These are phyloP conservation scores for Eucalyptus caleyi DNA, from an alignment of 345 rosid species.

Conservation along the genomic window DNA sequence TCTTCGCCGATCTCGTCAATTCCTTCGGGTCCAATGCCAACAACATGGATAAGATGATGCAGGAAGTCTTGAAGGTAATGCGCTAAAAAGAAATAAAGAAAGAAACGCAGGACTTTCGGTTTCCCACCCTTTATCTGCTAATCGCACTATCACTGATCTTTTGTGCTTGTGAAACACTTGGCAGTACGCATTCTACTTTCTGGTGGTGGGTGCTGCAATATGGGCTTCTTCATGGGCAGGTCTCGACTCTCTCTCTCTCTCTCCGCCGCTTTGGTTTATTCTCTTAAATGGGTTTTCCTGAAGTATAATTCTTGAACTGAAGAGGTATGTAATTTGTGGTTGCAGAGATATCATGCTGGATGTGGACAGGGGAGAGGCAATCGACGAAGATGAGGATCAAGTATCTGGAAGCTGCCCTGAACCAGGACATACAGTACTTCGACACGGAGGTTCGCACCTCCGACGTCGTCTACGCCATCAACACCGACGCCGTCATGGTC, in stretches of 20 bases:
- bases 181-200: slow-evolving; percentile 96
- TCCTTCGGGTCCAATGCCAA: slow-evolving; percentile 95
- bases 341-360: slow-evolving; percentile 97
- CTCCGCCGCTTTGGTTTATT: neutral
- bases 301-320: neutral
- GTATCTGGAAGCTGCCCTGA: slow-evolving; percentile 88
- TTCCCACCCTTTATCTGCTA: neutral
- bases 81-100: neutral
- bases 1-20: slow-evolving; percentile 98
- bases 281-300: neutral
- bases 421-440: slow-evolving; percentile 86
- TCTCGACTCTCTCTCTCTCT: neutral
- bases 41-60: slow-evolving; percentile 87
- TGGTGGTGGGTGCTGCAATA: slow-evolving; percentile 96
- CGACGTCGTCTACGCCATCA: slow-evolving; percentile 81
- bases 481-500: slow-evolving; percentile 91
- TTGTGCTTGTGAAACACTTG: neutral
- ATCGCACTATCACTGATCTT: neutral
- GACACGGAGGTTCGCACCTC: slow-evolving; percentile 95
- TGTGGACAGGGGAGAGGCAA: slow-evolving; percentile 99
- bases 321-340: neutral
- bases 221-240: slow-evolving; percentile 99
- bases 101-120: neutral
- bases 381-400: slow-evolving; percentile 96
- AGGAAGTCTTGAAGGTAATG: slow-evolving; percentile 86